These are phyloP conservation scores for Colletotrichum sp. DNA, from an alignment of 2,329 filamentous ascomycete genomes.

Conservation along the genomic window DNA sequence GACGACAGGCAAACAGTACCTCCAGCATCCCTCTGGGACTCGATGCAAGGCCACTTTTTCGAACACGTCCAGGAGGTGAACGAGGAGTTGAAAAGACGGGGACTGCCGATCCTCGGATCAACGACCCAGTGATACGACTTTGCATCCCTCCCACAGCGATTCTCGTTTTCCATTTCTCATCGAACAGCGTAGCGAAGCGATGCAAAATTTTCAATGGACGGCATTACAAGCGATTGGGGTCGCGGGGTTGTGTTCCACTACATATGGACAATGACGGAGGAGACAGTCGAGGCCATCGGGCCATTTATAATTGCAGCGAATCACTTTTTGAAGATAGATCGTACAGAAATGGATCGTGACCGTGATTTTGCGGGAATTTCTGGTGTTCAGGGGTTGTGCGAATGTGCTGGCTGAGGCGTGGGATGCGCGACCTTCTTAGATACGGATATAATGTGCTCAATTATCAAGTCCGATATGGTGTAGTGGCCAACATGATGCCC, in stretches of 20 bases:
- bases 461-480: slow-evolving; percentile 10
- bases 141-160: not conserved
- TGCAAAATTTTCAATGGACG: not conserved
- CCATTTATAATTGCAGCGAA: not conserved
- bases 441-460: rapidly evolving
- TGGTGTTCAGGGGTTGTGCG: not conserved
- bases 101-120: not conserved
- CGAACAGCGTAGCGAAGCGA: not conserved
- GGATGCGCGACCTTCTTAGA: not conserved
- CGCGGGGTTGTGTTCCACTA: not conserved
- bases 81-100: slow-evolving; percentile 9
- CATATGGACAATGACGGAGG: not conserved
- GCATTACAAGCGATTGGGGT: not conserved
- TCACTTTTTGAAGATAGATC: not conserved
- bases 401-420: not conserved
- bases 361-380: not conserved
- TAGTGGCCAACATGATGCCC: slow-evolving; percentile 21
- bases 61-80: slow-evolving; percentile 23
- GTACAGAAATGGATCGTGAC: not conserved
- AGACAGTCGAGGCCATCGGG: not conserved
- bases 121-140: not conserved
- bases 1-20: slow-evolving; percentile 13
- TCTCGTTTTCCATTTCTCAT: not conserved
- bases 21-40: slow-evolving; percentile 21
- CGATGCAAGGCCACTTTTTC: slow-evolving; percentile 25